A percentile compares a stretch with the other conserved stretches of the same genome.
Evolutionary conservation across 2,329 filamentous ascomycete species (phyloP).

Genomic region (Diaporthe capsici): DNA sequence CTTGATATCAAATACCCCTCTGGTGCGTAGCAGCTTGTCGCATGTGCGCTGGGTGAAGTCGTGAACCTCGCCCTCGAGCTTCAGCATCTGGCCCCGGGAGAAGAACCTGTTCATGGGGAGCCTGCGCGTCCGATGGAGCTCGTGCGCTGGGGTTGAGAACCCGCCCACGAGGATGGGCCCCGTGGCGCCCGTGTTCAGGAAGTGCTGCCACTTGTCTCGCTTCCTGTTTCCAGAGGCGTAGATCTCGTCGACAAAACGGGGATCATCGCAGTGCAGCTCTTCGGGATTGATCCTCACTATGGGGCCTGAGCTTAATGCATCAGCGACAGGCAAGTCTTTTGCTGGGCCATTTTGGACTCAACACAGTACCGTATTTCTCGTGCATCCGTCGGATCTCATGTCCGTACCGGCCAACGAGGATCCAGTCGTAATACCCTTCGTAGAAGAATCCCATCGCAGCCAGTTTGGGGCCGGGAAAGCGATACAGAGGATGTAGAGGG

Average conservation of each 20-base stretch:
- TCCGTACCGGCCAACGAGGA: background rate
- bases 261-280: conserved; percentile 56
- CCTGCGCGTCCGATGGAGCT: conserved; percentile 48
- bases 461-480: conserved; percentile 20
- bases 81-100: conserved; percentile 48
- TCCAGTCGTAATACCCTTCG: conserved; percentile 32
- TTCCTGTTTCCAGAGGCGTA: conserved; percentile 43
- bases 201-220: conserved; percentile 42
- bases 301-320: conserved; percentile 41
- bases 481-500: conserved; percentile 24
- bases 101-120: conserved; percentile 50
- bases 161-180: conserved; percentile 29
- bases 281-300: conserved; percentile 56
- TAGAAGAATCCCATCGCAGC: conserved; percentile 27
- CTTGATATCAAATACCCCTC: conserved; percentile 20
- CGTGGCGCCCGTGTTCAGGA: conserved; percentile 27
- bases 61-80: conserved; percentile 50
- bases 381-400: conserved; percentile 34
- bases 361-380: conserved; percentile 14
- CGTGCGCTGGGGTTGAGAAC: conserved; percentile 48
- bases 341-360: background rate
- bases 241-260: conserved; percentile 48
- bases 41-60: conserved; percentile 47
- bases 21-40: conserved; percentile 46
- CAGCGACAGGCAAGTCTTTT: background rate